A percentile compares a stretch with the other conserved stretches of the same genome.
These are phyloP conservation scores for Begonia masoniana DNA, from an alignment of 306 rosid genomes.

Conservation along the genomic window DNA sequence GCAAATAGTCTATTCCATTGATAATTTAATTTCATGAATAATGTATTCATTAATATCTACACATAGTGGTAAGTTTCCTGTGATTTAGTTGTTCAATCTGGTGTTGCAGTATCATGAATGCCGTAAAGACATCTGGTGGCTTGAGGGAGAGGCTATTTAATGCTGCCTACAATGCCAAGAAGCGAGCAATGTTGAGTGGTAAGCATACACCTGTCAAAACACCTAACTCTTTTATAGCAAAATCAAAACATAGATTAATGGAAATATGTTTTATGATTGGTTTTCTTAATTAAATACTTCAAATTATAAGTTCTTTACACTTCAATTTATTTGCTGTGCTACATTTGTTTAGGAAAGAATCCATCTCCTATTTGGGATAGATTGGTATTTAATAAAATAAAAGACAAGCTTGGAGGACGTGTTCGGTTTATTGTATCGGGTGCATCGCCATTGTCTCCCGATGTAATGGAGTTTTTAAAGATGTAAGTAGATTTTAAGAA, in stretches of 20 bases:
- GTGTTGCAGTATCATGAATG: constrained; percentile 51
- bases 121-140: constrained; percentile 85
- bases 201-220: constrained; percentile 1
- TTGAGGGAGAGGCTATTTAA: constrained; percentile 80
- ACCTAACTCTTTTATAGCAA: no score
- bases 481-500: constrained; percentile 43
- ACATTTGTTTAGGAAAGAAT: constrained; percentile 46
- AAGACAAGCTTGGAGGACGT: constrained; percentile 88
- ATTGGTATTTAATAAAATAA: constrained; percentile 92
- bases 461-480: constrained; percentile 82
- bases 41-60: not conserved
- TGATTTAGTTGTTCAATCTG: constrained; percentile 17
- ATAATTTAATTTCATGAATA: no score
- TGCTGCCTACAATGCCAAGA: constrained; percentile 91
- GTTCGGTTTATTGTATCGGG: constrained; percentile 86
- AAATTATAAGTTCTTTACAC: no score
- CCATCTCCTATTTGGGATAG: constrained; percentile 95
- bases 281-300: no score
- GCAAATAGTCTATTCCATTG: no score
- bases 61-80: constrained; percentile 12
- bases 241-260: no score
- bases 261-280: no score
- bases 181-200: constrained; percentile 79
- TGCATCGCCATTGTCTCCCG: constrained; percentile 97
- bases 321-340: not conserved